Evolutionary conservation across 257 asterid species (phyloP).

Genomic region (Solanum chiquidenum): DNA sequence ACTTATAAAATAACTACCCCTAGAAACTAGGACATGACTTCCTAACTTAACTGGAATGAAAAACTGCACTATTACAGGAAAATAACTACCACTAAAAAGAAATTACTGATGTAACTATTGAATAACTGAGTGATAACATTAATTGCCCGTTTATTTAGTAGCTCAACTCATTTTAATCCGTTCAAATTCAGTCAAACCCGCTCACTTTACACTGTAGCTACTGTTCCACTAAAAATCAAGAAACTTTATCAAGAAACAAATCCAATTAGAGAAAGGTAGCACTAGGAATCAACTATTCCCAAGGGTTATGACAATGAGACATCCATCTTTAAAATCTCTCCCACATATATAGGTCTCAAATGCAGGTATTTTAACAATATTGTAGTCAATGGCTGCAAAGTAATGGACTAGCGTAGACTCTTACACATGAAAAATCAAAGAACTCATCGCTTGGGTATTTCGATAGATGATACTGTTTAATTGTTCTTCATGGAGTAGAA

Average conservation of each 20-base stretch:
- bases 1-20: no score
- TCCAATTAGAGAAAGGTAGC: background rate
- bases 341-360: background rate
- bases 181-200: background rate
- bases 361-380: background rate
- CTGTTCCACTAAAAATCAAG: background rate
- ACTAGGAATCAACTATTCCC: background rate
- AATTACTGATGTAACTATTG: no score
- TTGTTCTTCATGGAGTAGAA: background rate
- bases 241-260: background rate
- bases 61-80: no score
- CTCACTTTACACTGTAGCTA: background rate
- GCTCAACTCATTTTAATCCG: background rate
- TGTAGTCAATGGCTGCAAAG: background rate
- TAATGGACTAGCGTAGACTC: background rate
- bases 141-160: background rate
- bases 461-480: background rate
- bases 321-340: background rate
- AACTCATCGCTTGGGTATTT: background rate
- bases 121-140: no score
- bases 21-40: no score
- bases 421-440: background rate
- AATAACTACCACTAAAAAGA: no score
- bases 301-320: background rate
- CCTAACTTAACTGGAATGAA: no score